phyloP scores from a whole-genome alignment of 208 protist genomes.

The Acanthamoeba healyi region DNA sequence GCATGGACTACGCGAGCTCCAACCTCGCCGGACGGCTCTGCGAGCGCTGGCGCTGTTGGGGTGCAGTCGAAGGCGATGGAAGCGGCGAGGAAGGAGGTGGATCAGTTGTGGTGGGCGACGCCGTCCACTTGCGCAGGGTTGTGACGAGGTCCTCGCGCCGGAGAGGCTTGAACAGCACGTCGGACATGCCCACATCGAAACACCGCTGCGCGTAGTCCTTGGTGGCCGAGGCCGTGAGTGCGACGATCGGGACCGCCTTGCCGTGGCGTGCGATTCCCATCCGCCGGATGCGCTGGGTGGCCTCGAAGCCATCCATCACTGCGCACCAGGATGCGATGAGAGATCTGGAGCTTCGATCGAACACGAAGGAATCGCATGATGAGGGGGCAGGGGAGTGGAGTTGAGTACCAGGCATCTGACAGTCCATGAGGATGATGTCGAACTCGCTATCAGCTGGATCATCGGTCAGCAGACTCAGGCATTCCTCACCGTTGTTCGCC shows the following conservation, averaged over 20 bases:
- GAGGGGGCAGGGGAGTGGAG: not conserved
- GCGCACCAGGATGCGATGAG: too few relatives aligned
- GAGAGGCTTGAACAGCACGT: not conserved
- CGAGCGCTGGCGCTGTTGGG: too few relatives aligned
- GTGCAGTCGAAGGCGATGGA: too few relatives aligned
- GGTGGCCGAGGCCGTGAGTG: not conserved
- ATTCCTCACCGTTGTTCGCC: not conserved
- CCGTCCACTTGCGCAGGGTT: too few relatives aligned
- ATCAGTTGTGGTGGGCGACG: too few relatives aligned
- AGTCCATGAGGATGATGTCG: slow-evolving; percentile 60
- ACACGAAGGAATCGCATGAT: too few relatives aligned
- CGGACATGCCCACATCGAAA: not conserved
- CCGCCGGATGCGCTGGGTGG: not conserved
- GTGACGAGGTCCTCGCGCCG: not conserved
- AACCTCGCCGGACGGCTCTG: too few relatives aligned
- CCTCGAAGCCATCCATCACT: slow-evolving; percentile 50
- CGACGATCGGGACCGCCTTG: not conserved
- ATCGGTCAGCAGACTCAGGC: not conserved
- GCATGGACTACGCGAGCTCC: too few relatives aligned
- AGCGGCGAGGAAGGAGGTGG: too few relatives aligned
- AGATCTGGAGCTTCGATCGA: too few relatives aligned
- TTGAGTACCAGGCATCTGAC: slow-evolving; percentile 18
- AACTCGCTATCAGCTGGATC: not conserved
- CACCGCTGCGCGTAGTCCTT: slow-evolving; percentile 1
- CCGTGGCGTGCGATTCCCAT: not conserved